Evolutionary conservation across 2,329 filamentous ascomycete species (phyloP).

Genomic region (Thyridium curvatum): DNA sequence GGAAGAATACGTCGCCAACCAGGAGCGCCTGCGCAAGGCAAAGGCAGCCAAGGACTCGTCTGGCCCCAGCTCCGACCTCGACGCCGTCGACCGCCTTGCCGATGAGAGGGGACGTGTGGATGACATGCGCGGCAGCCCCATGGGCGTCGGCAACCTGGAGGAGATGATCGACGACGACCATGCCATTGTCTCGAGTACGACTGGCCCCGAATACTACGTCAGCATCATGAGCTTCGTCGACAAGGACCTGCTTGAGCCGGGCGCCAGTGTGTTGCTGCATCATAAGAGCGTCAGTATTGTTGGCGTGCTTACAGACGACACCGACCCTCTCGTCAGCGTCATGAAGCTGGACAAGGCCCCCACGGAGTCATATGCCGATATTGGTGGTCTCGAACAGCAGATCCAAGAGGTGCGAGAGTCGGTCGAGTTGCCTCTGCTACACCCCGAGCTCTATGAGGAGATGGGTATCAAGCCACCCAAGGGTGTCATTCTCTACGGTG

Average conservation of each 20-base stretch:
- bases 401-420: conserved; percentile 98
- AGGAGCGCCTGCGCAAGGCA: conserved; percentile 89
- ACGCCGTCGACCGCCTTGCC: conserved; percentile 77
- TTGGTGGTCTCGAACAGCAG: conserved; percentile 89
- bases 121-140: conserved; percentile 96
- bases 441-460: conserved; percentile 97
- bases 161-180: conserved; percentile 99
- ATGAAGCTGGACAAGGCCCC: conserved; percentile 99
- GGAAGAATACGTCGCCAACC: conserved; percentile 98
- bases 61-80: conserved; percentile 57
- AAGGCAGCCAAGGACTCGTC: conserved; percentile 72
- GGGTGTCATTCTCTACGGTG: conserved; percentile 97
- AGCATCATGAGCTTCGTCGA: conserved; percentile 99
- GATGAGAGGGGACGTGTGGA: conserved; percentile 94
- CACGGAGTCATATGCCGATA: conserved; percentile 96
- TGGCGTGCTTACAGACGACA: conserved; percentile 91
- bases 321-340: conserved; percentile 90
- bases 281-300: conserved; percentile 98
- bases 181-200: conserved; percentile 95
- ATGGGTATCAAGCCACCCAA: conserved; percentile 99
- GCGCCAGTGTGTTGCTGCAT: conserved; percentile 89
- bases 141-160: conserved; percentile 96
- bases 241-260: conserved; percentile 95
- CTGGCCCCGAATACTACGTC: conserved; percentile 97
- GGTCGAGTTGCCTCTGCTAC: conserved; percentile 87